phyloP scores from a whole-genome alignment of 495 filamentous ascomycete species.

The Lophium mytilinum region DNA sequence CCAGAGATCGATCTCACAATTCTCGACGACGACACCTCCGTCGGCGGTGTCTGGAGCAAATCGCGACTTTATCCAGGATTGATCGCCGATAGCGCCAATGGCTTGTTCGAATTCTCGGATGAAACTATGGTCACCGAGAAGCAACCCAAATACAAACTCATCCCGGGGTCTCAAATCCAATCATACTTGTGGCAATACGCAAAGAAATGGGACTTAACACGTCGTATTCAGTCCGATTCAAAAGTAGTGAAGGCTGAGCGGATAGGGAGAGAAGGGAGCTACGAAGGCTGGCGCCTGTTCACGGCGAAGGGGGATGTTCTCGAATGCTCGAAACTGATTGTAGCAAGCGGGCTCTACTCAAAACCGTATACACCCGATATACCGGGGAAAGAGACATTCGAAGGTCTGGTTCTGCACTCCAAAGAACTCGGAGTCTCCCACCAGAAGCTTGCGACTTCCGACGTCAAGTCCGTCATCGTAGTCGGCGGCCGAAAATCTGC shows the following conservation, averaged over 20 bases:
- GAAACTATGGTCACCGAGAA: neutral
- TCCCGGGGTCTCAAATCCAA: conserved; percentile 4
- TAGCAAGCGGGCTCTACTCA: conserved; percentile 7
- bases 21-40: conserved; percentile 8
- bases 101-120: conserved; percentile 9
- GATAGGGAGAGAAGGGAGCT: neutral
- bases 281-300: neutral
- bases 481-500: conserved; percentile 11
- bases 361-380: conserved; percentile 1
- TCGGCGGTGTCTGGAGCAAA: conserved; percentile 7
- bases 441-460: neutral
- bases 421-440: neutral
- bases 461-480: neutral
- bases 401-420: conserved; percentile 4
- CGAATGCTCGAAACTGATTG: conserved; percentile 10
- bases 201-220: conserved; percentile 6
- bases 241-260: conserved; percentile 3
- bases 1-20: conserved; percentile 2
- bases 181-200: conserved; percentile 5
- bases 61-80: conserved; percentile 8
- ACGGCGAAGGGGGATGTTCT: neutral
- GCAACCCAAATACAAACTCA: neutral
- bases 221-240: neutral
- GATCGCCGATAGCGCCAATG: conserved; percentile 4
- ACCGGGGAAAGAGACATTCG: neutral